These are phyloP conservation scores for Daedaleopsis sinensis DNA, from an alignment of 768 basidiomycete genomes.

Conservation along the genomic window DNA sequence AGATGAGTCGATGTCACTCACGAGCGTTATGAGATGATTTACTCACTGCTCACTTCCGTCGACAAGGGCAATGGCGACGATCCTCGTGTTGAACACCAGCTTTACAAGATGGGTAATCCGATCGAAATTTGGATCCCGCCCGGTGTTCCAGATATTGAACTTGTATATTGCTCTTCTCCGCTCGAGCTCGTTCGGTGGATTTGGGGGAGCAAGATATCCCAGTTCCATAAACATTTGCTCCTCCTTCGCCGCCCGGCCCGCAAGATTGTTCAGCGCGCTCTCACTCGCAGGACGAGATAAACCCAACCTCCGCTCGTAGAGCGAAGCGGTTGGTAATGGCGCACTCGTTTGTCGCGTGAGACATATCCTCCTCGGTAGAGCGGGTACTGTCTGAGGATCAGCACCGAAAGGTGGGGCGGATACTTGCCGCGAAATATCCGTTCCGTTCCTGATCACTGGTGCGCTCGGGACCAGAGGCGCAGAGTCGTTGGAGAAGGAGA, in stretches of 20 bases:
- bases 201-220: slow-evolving; percentile 78
- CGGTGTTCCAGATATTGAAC: slow-evolving; percentile 87
- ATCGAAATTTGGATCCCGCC: slow-evolving; percentile 88
- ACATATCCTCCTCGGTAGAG: slow-evolving; percentile 52
- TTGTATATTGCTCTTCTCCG: slow-evolving; percentile 85
- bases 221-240: slow-evolving; percentile 65
- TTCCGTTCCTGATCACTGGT: background rate
- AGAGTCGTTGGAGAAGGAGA: background rate
- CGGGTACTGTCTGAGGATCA: slow-evolving; percentile 44
- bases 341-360: slow-evolving; percentile 67
- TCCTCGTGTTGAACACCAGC: slow-evolving; percentile 89
- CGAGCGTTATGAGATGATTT: slow-evolving; percentile 4
- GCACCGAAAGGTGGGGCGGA: slow-evolving; percentile 34
- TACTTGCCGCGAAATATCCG: slow-evolving; percentile 27
- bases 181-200: slow-evolving; percentile 83
- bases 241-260: slow-evolving; percentile 61
- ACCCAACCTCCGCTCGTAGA: slow-evolving; percentile 34
- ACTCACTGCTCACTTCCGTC: slow-evolving; percentile 83
- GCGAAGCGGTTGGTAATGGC: slow-evolving; percentile 53
- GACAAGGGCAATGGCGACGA: slow-evolving; percentile 81
- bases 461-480: background rate
- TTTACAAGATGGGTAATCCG: slow-evolving; percentile 92
- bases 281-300: slow-evolving; percentile 26
- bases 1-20: background rate
- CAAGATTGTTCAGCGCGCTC: slow-evolving; percentile 32